Base-by-base conservation (phyloP, 2,329 filamentous ascomycete species). In the Cercospora sojina region DNA sequence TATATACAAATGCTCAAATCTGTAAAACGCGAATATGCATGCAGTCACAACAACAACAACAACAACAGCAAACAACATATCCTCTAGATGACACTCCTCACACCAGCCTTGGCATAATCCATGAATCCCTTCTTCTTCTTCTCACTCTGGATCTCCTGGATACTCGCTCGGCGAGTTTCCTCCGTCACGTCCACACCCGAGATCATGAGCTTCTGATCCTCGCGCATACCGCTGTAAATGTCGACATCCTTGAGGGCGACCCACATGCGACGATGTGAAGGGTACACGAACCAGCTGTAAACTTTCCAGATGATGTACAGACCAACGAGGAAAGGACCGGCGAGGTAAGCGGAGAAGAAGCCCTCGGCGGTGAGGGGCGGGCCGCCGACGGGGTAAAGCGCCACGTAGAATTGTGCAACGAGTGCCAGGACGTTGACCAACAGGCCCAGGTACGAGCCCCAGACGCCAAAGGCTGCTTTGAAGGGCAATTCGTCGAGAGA, bases 401-500 rank as follows among this genome's bases (percentile, higher is more conserved):
- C 74, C 49, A 71, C 69, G 75, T 82, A 82, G 73, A 82, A 81
- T 71, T 80, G 79, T 53, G 80, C 80, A 8, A 76, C 64, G 5
- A 82, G 74, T 35, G 76, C 75, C 18, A 81, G 55, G 68, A 79
- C 25, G 63, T 80, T 80, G 64, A 82, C 76, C 68, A 66, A 3
- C 8, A 81, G 66, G 61, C 80, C 78, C 25, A 81, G 27, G 70
- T 76, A 81, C 5, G 79, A 80, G 64, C 80, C 80, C 53, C 68
- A 75, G 16, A 81, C 72, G 62, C 80, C 80, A 65, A 77, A 77
- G 29, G 74, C 70, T 51, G 80, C 80, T 65, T 74, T 77, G 79
- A 79, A 82, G 2, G 80, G 80, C 23, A 82, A 76, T 73, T 82
- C 80, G 57, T 81, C 80, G n/a, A 81, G 59, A 8, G 67, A 71